phyloP scores from a whole-genome alignment of 768 basidiomycete species.

The Suillus fuscotomentosus region DNA sequence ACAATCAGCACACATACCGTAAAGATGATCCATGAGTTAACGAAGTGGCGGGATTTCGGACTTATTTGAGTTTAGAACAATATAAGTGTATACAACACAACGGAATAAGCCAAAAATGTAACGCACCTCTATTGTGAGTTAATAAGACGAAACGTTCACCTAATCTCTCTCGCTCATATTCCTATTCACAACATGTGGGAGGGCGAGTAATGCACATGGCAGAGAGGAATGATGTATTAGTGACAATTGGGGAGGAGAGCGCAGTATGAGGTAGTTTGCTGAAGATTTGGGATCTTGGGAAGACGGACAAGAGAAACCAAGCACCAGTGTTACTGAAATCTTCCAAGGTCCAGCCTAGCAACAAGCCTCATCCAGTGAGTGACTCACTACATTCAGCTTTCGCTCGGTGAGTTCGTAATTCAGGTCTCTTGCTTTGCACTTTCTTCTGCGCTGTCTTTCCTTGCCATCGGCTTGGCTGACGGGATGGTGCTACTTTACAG shows the following conservation, averaged over 20 bases:
- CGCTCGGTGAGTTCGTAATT: constrained; percentile 1
- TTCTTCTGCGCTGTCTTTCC: constrained; percentile 72
- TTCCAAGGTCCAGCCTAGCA: constrained; percentile 70
- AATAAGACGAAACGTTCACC: no score
- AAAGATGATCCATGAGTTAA: no score
- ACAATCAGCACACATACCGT: no score
- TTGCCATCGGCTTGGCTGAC: constrained; percentile 90
- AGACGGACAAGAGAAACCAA: constrained; percentile 62
- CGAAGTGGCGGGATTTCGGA: no score
- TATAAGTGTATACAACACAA: no score
- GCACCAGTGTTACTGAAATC: constrained; percentile 68
- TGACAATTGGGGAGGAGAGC: constrained; percentile 93
- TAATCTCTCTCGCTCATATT: no score
- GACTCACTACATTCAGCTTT: neutral
- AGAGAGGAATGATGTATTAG: constrained; percentile 74
- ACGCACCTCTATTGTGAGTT: no score
- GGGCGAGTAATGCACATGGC: constrained; percentile 87
- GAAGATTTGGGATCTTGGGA: constrained; percentile 88
- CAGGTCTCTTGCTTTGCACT: constrained; percentile 80
- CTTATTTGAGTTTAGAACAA: no score
- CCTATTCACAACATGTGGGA: constrained; percentile 43
- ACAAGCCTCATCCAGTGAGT: constrained; percentile 74
- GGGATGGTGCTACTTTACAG: constrained; percentile 93
- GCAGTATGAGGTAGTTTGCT: constrained; percentile 61
- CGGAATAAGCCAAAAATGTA: no score